These are phyloP conservation scores for Herpomyces periplanetae DNA, from an alignment of 2,329 filamentous ascomycete species.

Conservation along the genomic window DNA sequence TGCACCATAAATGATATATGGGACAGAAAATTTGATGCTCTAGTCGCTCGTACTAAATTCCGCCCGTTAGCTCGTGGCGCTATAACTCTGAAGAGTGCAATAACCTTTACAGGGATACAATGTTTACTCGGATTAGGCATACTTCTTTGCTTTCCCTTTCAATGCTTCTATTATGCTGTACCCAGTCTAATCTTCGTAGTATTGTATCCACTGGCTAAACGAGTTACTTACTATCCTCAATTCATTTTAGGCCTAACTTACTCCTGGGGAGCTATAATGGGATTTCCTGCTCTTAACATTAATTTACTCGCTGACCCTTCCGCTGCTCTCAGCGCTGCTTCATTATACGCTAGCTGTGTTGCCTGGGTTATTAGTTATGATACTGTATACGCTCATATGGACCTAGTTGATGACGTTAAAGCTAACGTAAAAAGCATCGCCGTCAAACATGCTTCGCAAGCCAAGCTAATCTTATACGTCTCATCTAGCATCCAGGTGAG, in stretches of 20 bases:
- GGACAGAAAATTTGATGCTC: slow-evolving; percentile 51
- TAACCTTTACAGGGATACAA: slow-evolving; percentile 33
- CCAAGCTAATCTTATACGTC: slow-evolving; percentile 30
- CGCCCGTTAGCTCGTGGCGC: slow-evolving; percentile 47
- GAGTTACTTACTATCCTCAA: slow-evolving; percentile 57
- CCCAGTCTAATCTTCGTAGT: slow-evolving; percentile 33
- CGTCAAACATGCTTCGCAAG: slow-evolving; percentile 32
- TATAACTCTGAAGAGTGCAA: slow-evolving; percentile 25
- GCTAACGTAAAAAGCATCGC: slow-evolving; percentile 66
- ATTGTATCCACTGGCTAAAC: slow-evolving; percentile 42
- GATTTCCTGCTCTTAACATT: slow-evolving; percentile 42
- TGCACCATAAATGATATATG: slow-evolving; percentile 70
- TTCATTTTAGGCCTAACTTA: slow-evolving; percentile 47
- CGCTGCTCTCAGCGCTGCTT: slow-evolving; percentile 21
- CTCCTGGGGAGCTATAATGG: slow-evolving; percentile 60
- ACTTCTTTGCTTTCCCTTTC: slow-evolving; percentile 29
- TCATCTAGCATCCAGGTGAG: slow-evolving; percentile 26
- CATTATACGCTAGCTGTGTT: slow-evolving; percentile 34
- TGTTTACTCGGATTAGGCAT: slow-evolving; percentile 30
- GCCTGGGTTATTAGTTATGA: slow-evolving; percentile 66
- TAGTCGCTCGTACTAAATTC: slow-evolving; percentile 31
- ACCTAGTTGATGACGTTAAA: slow-evolving; percentile 47
- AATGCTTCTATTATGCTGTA: slow-evolving; percentile 35
- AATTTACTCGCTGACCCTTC: slow-evolving; percentile 20
- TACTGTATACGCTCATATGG: slow-evolving; percentile 79